Conservation (phyloP, 768 basidiomycete species). For the Tricholoma terreum region DNA sequence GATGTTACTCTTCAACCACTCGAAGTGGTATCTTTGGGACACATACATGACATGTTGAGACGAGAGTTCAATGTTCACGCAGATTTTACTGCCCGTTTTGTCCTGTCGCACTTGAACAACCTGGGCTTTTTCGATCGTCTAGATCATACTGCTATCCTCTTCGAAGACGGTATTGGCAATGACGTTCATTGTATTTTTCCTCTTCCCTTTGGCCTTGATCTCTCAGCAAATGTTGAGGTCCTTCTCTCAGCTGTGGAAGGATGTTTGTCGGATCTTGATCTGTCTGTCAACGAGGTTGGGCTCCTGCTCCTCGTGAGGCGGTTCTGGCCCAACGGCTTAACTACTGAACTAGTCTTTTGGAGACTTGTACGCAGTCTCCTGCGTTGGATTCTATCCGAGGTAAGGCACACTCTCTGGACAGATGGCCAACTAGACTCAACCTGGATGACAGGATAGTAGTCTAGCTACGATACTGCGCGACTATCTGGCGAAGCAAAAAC, state of each 20-base stretch:
- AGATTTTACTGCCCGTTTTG: slow-evolving; percentile 46
- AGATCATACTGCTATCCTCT: slow-evolving; percentile 34
- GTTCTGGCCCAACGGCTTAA: slow-evolving; percentile 73
- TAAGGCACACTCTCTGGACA: slow-evolving; percentile 18
- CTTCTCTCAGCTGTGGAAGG: slow-evolving; percentile 70
- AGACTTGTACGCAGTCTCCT: slow-evolving; percentile 58
- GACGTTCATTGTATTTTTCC: slow-evolving; percentile 55
- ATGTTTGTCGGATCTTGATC: slow-evolving; percentile 65
- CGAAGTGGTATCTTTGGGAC: slow-evolving; percentile 55
- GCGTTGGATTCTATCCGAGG: slow-evolving; percentile 74
- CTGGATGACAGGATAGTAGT: slow-evolving; percentile 52
- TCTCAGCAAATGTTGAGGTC: slow-evolving; percentile 69
- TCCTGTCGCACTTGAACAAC: slow-evolving; percentile 59
- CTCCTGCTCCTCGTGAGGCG: slow-evolving; percentile 64
- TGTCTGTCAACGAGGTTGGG: slow-evolving; percentile 72
- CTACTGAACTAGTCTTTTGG: slow-evolving; percentile 66
- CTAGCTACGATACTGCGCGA: slow-evolving; percentile 66
- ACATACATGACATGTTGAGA: slow-evolving; percentile 58
- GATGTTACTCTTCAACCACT: slow-evolving; percentile 41
- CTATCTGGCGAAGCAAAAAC: slow-evolving; percentile 54
- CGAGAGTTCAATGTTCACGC: slow-evolving; percentile 56
- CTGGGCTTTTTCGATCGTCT: slow-evolving; percentile 57
- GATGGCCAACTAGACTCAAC: not conserved
- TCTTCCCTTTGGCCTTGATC: slow-evolving; percentile 67
- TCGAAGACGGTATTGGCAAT: slow-evolving; percentile 33